Percentiles rank a stretch among this genome's conserved stretches.
Conservation (phyloP, 495 filamentous ascomycete genomes). For the Xylaria intraflava region DNA sequence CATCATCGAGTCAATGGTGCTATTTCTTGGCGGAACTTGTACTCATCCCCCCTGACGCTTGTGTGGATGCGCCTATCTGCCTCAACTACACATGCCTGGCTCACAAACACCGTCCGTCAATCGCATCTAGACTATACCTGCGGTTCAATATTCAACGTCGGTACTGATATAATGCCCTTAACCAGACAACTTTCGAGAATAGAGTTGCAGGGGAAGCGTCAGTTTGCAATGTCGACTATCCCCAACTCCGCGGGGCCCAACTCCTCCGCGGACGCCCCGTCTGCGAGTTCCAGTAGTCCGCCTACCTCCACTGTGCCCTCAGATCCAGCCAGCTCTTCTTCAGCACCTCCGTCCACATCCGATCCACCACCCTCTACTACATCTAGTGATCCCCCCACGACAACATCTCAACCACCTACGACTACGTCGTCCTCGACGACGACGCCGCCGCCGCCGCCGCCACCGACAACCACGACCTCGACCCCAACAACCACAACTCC, state of each 20-base stretch:
- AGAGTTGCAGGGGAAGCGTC: background rate
- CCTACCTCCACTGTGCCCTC: background rate
- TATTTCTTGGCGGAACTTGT: background rate
- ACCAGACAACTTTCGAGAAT: conserved; percentile 3
- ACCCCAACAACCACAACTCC: conserved; percentile 27
- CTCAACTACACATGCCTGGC: background rate
- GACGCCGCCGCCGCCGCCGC: conserved; percentile 5
- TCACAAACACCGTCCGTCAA: background rate
- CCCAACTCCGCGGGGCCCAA: background rate
- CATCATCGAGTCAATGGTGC: background rate
- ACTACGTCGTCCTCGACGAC: background rate
- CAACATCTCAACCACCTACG: background rate
- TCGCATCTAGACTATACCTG: background rate
- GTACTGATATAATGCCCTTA: conserved; percentile 7
- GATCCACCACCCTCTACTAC: background rate
- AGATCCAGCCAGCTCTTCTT: background rate
- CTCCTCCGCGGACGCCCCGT: background rate
- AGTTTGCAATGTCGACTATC: conserved; percentile 4
- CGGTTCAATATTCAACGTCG: background rate
- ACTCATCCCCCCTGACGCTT: background rate
- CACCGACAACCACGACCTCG: conserved; percentile 10
- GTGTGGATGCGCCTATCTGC: background rate
- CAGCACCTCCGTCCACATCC: conserved; percentile 6
- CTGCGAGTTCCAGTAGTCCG: background rate
- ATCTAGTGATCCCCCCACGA: background rate